These are phyloP conservation scores for Ogataea trehaloabstinens DNA, from an alignment of 805 yeast genomes.

Conservation along the genomic window DNA sequence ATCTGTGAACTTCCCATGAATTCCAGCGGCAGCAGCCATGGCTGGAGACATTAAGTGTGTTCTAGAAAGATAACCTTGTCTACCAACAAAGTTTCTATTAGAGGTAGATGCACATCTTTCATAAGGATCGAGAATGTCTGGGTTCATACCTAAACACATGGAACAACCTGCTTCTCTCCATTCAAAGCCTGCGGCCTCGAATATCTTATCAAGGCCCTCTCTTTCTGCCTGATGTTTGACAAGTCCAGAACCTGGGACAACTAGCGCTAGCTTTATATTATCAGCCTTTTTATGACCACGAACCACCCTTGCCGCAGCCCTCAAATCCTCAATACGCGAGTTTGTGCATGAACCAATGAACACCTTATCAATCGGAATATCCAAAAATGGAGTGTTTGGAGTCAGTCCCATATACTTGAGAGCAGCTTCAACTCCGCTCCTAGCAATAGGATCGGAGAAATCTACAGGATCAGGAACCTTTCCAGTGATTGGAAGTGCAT, in stretches of 20 bases:
- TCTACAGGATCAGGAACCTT: conserved; percentile 86
- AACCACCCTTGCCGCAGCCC: conserved; percentile 92
- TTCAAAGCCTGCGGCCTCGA: conserved; percentile 89
- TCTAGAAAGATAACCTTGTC: conserved; percentile 95
- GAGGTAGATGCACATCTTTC: conserved; percentile 99
- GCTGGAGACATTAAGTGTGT: conserved; percentile 98
- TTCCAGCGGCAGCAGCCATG: conserved; percentile 99
- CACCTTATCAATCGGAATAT: conserved; percentile 84
- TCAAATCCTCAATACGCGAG: conserved; percentile 93
- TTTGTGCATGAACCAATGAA: conserved; percentile 98
- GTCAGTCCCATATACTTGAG: conserved; percentile 86
- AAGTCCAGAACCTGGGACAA: conserved; percentile 97
- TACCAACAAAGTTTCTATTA: conserved; percentile 97
- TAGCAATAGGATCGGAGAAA: conserved; percentile 68
- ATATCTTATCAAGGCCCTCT: conserved; percentile 92
- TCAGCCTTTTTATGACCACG: conserved; percentile 86
- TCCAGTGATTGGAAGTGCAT: conserved; percentile 92
- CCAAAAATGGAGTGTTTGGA: conserved; percentile 75
- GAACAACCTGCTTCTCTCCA: conserved; percentile 99
- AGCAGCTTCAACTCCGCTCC: conserved; percentile 87
- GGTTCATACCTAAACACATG: conserved; percentile 99
- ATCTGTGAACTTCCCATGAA: conserved; percentile 86
- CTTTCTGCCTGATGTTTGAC: conserved; percentile 90
- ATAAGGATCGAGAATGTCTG: conserved; percentile 90
- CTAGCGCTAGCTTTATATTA: conserved; percentile 76